Base-by-base conservation (phyloP, 2,329 filamentous ascomycete genomes). In the Fusarium mangiferae region DNA sequence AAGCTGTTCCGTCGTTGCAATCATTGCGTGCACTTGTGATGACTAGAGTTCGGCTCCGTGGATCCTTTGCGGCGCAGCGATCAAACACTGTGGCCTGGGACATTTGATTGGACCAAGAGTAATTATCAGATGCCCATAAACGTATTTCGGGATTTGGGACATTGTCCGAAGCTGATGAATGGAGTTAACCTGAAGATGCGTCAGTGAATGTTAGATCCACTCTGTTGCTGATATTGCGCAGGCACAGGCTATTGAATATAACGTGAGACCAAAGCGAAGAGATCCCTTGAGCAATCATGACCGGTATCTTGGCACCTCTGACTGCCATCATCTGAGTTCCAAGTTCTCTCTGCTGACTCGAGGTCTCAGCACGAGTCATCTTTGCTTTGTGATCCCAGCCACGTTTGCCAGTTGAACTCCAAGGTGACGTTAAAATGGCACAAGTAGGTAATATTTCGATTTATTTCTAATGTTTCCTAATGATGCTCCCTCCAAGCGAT, bases 51-150 rank as follows among this genome's bases (percentile, higher is more conserved):
- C 12, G 6, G 6, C 30, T 10, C 48, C 48, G 8, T 7, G 48
- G 24, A 14, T 51, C 48, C 22, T 33, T 11, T 13, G 15, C 6
- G 48, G 48, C 28, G 1, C 17, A 24, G 48, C 8, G 22, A 18
- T 11, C 0, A 12, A 35, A 1, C 7, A 14, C n/a, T 35, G 8
- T 35, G 11, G 15, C 6, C 9, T 18, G 1, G 7, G 7, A 7
- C 4, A 14, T 18, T 24, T 14, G 11, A 18, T 33, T 18, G 22
- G 46, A 5, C 4, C 2, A 14, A 14, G 4, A 3, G 4, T 6
- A 5, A 51, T 35, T 24, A 24, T 5, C 30, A 24, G 17, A 24
- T 20, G 2, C 11, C 28, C 6, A 24, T 13, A 14, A 20, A 14
- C 4, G 18, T 14, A 3, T 7, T 10, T 35, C 12, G 22, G 28